A percentile compares a stretch with the other conserved stretches of the same genome.
phyloP scores from a whole-genome alignment of 768 basidiomycete species.

The Boletellus ananiceps region DNA sequence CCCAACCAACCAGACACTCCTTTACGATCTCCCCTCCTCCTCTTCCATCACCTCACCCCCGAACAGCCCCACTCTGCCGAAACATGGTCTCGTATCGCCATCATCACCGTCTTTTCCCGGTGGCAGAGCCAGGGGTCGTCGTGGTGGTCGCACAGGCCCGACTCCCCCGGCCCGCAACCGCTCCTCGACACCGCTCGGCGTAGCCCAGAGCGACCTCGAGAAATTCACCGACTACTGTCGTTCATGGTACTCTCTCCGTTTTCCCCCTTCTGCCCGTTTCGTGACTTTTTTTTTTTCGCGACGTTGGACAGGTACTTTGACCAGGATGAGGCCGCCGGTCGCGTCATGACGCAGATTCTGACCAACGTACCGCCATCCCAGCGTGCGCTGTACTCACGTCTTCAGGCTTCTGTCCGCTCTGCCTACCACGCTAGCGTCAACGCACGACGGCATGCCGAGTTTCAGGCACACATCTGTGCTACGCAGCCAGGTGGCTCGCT shows the following conservation, averaged over 20 bases:
- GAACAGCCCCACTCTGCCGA: slow-evolving; percentile 43
- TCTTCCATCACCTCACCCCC: slow-evolving; percentile 51
- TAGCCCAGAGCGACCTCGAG: slow-evolving; percentile 66
- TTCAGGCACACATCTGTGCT: slow-evolving; percentile 76
- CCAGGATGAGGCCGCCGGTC: slow-evolving; percentile 75
- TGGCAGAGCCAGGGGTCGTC: slow-evolving; percentile 44
- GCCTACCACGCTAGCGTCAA: slow-evolving; percentile 81
- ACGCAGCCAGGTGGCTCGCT: slow-evolving; percentile 79
- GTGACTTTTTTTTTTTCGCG: slow-evolving; percentile 4
- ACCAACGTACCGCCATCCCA: slow-evolving; percentile 78
- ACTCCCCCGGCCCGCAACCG: slow-evolving; percentile 57
- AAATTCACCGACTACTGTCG: slow-evolving; percentile 73
- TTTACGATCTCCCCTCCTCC: slow-evolving; percentile 71
- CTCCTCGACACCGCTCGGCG: slow-evolving; percentile 66
- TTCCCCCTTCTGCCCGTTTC: background rate
- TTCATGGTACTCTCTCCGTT: slow-evolving; percentile 53
- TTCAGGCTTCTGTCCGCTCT: slow-evolving; percentile 83
- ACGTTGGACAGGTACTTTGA: slow-evolving; percentile 64
- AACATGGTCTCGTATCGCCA: slow-evolving; percentile 44
- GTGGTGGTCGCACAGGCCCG: slow-evolving; percentile 43
- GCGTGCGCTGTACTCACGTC: slow-evolving; percentile 78
- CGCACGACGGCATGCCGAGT: slow-evolving; percentile 73
- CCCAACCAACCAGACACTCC: slow-evolving; percentile 56
- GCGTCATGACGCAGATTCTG: slow-evolving; percentile 77
- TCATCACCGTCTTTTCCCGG: slow-evolving; percentile 52